Evolutionary conservation across 2,329 filamentous ascomycete genomes (phyloP).

Genomic region (Chaetomiaceae sp.): DNA sequence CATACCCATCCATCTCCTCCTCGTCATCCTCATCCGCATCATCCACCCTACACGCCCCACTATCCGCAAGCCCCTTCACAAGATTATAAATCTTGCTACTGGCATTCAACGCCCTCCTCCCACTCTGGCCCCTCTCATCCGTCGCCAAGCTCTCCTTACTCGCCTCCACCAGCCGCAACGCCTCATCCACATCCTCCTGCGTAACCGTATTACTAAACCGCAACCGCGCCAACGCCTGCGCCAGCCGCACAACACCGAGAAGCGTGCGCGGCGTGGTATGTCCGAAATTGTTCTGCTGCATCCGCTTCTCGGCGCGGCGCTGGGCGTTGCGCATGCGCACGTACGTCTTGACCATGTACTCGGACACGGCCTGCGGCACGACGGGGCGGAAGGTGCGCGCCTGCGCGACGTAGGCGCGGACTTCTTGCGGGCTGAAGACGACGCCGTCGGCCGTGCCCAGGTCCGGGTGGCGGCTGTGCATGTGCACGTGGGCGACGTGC

Average conservation of each 20-base stretch:
- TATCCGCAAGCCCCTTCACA: slow-evolving; percentile 81
- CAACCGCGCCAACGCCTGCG: slow-evolving; percentile 87
- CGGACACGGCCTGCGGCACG: slow-evolving; percentile 78
- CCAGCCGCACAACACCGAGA: slow-evolving; percentile 85
- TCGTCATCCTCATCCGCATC: slow-evolving; percentile 53
- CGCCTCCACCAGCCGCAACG: slow-evolving; percentile 82
- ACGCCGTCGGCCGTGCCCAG: slow-evolving; percentile 49
- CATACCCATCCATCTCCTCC: slow-evolving; percentile 44
- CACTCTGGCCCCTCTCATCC: slow-evolving; percentile 42
- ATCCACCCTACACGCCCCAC: slow-evolving; percentile 77
- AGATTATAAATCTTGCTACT: slow-evolving; percentile 93
- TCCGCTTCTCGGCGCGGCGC: slow-evolving; percentile 78
- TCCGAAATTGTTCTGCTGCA: slow-evolving; percentile 71
- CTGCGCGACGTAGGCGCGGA: slow-evolving; percentile 92
- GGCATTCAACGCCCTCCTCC: slow-evolving; percentile 66
- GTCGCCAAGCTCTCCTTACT: slow-evolving; percentile 86
- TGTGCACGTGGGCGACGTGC: slow-evolving; percentile 95
- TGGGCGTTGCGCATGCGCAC: slow-evolving; percentile 91
- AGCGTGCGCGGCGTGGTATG: slow-evolving; percentile 93
- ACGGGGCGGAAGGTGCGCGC: slow-evolving; percentile 84
- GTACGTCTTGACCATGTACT: slow-evolving; percentile 97
- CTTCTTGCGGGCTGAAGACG: slow-evolving; percentile 89
- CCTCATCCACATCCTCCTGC: slow-evolving; percentile 93
- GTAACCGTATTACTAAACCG: slow-evolving; percentile 82
- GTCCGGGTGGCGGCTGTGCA: slow-evolving; percentile 91